Evolutionary conservation across 2,329 filamentous ascomycete species (phyloP).

Genomic region (Exophiala mesophila): DNA sequence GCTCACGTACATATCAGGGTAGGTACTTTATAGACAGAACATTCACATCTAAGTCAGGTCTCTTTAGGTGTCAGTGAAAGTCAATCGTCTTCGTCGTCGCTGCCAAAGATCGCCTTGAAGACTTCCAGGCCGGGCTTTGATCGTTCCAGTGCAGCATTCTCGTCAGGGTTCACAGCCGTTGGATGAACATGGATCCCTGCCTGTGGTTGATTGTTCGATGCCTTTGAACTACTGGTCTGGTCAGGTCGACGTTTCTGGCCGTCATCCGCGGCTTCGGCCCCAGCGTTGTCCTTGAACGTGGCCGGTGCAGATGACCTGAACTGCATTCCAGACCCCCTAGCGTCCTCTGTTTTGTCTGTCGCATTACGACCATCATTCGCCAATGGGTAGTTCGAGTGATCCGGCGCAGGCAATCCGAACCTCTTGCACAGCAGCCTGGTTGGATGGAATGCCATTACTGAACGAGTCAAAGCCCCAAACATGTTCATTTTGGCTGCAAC

Average conservation of each 20-base stretch:
- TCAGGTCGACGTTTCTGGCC: too few relatives aligned
- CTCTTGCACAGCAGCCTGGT: conserved; percentile 85
- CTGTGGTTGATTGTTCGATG: too few relatives aligned
- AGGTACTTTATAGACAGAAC: too few relatives aligned
- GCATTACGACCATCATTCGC: too few relatives aligned
- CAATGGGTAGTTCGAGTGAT: conserved; percentile 29
- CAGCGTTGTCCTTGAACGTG: conserved; percentile 31
- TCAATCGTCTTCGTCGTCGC: conserved; percentile 71
- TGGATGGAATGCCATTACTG: conserved; percentile 67
- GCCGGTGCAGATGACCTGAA: conserved; percentile 30
- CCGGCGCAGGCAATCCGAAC: conserved; percentile 76
- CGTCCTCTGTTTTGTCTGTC: too few relatives aligned
- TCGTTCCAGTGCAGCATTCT: conserved; percentile 72
- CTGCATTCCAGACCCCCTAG: too few relatives aligned
- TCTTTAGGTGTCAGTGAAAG: too few relatives aligned
- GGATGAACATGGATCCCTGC: too few relatives aligned
- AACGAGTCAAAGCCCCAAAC: conserved; percentile 85
- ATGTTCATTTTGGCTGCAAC: conserved; percentile 85
- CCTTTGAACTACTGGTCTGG: too few relatives aligned
- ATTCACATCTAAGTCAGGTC: too few relatives aligned
- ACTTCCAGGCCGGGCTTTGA: conserved; percentile 72
- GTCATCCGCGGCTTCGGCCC: too few relatives aligned
- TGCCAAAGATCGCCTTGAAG: conserved; percentile 90
- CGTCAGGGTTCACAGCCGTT: conserved; percentile 58
- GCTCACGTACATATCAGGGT: too few relatives aligned